Evolutionary conservation across 1,284 basidiomycete species (phyloP), one percentile per base, ranked within the genome.

Genomic region (Naganishia albida): DNA sequence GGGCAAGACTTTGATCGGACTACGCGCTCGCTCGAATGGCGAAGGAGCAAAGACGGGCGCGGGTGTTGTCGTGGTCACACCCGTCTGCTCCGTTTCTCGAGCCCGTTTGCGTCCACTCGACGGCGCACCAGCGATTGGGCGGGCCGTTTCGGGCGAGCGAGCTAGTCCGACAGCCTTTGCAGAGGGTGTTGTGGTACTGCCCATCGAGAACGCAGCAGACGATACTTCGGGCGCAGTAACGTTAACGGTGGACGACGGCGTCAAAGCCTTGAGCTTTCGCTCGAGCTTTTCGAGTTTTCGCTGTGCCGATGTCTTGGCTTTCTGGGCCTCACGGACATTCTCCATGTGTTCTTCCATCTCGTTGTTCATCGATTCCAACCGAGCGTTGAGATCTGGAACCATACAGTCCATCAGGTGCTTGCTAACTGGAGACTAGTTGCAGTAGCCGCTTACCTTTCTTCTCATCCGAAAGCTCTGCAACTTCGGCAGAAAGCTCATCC

Each of bases 211-310:
- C 48, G 28, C 57, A 38, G 8, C 12, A 34, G 42, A 16, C 1
- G 46, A 20, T 20, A 34, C 12, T 18, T 44, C 42, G 10, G 43
- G 12, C 10, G 42, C 25, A 13, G 25, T 25, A 26, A 38, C 15
- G 25, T n/a, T 48, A 20, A 46, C 30, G 55, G 26, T 46, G 15
- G 54, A 39, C 10, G 44, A 49, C 8, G 43, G 44, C 3, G 46
- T 26, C 28, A 66, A n/a, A 1, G 65, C 34, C 26, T 66, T 66
- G 20, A 56, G 28, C 43, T 66, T 66, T 42, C 65, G 34, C 25
- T 66, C 65, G n/a, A 66, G 52, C 52, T 66, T 66, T 20, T 66
- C 65, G 4, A 63, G 57, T 43, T 66, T 66, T 8, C 65, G 57
- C 25, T 66, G 65, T 13, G 60, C 49, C 25, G 50, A 49, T 7